Percentiles rank a stretch among this genome's conserved stretches.
phyloP scores from a whole-genome alignment of 2,329 filamentous ascomycete species.

The Cytospora piceicola region DNA sequence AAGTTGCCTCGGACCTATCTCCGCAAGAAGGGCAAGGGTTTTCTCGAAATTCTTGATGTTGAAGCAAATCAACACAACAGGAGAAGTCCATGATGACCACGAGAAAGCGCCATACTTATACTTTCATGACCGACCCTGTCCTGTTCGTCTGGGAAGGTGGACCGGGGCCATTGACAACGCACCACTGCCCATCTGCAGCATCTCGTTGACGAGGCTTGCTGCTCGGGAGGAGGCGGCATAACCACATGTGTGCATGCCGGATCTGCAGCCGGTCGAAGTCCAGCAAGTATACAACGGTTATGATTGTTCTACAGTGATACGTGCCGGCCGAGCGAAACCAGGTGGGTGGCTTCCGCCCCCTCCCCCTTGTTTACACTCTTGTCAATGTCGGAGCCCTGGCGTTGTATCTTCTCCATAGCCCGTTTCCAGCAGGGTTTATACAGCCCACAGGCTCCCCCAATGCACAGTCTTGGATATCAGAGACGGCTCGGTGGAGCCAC shows the following conservation, averaged over 20 bases:
- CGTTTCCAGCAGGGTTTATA: constrained; percentile 2
- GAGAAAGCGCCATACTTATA: constrained; percentile 38
- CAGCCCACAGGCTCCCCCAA: constrained; percentile 32
- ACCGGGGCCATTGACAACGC: constrained; percentile 32
- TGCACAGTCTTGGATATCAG: constrained; percentile 18
- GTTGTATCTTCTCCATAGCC: constrained; percentile 24
- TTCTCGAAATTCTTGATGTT: background rate
- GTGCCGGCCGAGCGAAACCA: constrained; percentile 2
- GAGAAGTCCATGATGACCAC: constrained; percentile 5
- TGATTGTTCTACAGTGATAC: constrained; percentile 15
- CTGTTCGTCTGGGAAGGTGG: constrained; percentile 30
- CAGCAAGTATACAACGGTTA: constrained; percentile 9
- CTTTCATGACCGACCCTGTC: constrained; percentile 31
- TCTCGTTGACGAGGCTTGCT: constrained; percentile 31
- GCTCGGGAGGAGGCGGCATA: constrained; percentile 24
- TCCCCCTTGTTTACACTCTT: background rate
- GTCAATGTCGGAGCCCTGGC: constrained; percentile 12
- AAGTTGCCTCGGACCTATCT: constrained; percentile 2
- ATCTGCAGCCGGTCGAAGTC: constrained; percentile 26
- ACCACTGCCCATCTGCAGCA: constrained; percentile 28
- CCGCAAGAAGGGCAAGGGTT: background rate
- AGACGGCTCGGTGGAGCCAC: constrained; percentile 41
- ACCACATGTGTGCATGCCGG: constrained; percentile 28
- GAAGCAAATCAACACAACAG: constrained; percentile 13
- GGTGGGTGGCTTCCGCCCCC: constrained; percentile 11